Conservation (phyloP, 2,329 filamentous ascomycete genomes). For the Plenodomus lindquistii region DNA sequence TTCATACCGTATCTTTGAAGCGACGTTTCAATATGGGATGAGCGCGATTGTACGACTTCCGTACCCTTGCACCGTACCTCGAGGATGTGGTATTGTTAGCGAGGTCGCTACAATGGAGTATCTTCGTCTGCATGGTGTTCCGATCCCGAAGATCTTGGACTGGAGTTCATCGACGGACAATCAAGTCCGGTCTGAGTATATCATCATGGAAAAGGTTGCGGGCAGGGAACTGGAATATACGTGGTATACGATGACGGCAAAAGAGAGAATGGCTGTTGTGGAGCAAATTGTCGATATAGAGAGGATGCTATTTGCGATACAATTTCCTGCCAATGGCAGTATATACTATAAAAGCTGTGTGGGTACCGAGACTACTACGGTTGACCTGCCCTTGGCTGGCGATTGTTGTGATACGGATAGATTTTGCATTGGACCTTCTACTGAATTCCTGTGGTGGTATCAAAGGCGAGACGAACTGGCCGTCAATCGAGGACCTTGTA, state of each 20-base stretch:
- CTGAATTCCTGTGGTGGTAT: conserved; percentile 12
- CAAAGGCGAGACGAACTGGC: conserved; percentile 11
- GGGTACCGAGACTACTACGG: not conserved
- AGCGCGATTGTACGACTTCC: conserved; percentile 16
- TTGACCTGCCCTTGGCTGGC: conserved; percentile 2
- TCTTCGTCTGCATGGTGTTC: conserved; percentile 25
- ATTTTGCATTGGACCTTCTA: conserved; percentile 10
- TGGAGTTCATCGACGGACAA: conserved; percentile 10
- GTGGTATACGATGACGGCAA: conserved; percentile 8
- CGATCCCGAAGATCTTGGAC: conserved; percentile 17
- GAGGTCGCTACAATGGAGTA: conserved; percentile 22
- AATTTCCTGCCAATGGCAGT: conserved; percentile 10
- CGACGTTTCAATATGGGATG: conserved; percentile 15
- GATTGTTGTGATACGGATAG: conserved; percentile 4
- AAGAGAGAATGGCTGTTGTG: conserved; percentile 7
- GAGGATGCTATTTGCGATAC: conserved; percentile 8
- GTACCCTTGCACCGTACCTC: conserved; percentile 18
- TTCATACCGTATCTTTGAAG: conserved; percentile 31
- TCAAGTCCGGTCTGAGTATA: conserved; percentile 11
- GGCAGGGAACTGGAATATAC: conserved; percentile 8
- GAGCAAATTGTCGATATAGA: conserved; percentile 11
- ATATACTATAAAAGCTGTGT: conserved; percentile 9
- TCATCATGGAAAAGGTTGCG: conserved; percentile 13
- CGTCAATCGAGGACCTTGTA: conserved; percentile 15
- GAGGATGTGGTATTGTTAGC: conserved; percentile 15